phyloP scores from a whole-genome alignment of 129 eudicot species.

The Helichrysum umbraculigerum region DNA sequence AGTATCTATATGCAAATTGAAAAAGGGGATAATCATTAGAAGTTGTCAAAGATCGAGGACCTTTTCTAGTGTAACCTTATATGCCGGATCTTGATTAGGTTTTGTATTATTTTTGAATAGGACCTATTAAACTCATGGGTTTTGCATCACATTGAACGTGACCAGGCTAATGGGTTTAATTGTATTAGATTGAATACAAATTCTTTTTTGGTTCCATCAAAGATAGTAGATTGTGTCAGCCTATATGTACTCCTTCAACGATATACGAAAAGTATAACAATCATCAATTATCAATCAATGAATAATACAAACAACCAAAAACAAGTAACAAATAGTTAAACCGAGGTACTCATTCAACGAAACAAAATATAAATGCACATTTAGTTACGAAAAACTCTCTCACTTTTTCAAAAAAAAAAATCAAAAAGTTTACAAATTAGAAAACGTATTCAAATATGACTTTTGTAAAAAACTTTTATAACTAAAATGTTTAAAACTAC shows the following conservation, averaged over 20 bases:
- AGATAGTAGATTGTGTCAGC: not conserved
- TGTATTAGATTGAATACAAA: not conserved
- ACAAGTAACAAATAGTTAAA: not conserved
- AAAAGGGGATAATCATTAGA: not conserved
- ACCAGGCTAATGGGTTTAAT: not conserved
- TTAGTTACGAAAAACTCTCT: too few relatives aligned
- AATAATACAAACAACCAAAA: not conserved
- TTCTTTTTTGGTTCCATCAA: not conserved
- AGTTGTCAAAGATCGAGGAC: conserved; percentile 4
- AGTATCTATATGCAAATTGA: not conserved
- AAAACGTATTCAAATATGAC: too few relatives aligned
- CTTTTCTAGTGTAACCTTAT: not conserved
- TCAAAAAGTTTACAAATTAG: too few relatives aligned
- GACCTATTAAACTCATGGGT: not conserved
- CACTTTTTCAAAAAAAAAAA: too few relatives aligned
- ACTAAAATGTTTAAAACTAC: too few relatives aligned
- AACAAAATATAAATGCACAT: too few relatives aligned
- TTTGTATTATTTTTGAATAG: not conserved
- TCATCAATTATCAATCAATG: too few relatives aligned
- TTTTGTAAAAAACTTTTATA: too few relatives aligned
- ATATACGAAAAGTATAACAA: not conserved
- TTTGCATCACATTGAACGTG: not conserved
- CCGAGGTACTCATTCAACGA: not conserved
- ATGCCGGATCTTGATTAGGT: not conserved
- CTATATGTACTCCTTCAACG: conserved; percentile 16